These are phyloP conservation scores for Gentiana dahurica DNA, from an alignment of 257 asterid species.

Conservation along the genomic window DNA sequence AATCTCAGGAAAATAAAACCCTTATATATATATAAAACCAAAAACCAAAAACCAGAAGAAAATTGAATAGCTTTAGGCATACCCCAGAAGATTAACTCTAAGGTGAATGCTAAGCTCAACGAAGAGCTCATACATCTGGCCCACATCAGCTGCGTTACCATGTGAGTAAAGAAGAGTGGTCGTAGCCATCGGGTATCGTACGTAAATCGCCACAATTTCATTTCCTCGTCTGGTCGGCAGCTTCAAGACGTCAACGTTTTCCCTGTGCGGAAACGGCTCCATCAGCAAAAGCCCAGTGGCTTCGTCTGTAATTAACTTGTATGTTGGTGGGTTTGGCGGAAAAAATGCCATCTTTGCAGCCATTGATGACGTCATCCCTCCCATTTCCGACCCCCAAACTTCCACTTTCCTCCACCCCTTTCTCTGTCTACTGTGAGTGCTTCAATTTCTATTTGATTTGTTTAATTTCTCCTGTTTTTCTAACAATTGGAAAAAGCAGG, in stretches of 20 bases:
- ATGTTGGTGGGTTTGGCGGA: constrained; percentile 82
- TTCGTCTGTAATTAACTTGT: constrained; percentile 47
- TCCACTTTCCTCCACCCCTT: constrained; percentile 1
- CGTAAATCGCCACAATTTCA: constrained; percentile 68
- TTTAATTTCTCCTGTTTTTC: background rate
- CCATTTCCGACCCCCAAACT: constrained; percentile 30
- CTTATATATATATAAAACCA: too few relatives aligned
- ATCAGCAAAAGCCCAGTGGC: constrained; percentile 55
- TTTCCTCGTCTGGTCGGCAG: constrained; percentile 74
- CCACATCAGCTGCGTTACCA: constrained; percentile 94
- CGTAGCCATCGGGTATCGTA: constrained; percentile 85
- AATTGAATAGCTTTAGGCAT: constrained; percentile 8
- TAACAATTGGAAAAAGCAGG: background rate
- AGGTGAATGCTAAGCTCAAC: constrained; percentile 86
- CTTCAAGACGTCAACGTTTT: constrained; percentile 77
- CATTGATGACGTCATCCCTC: constrained; percentile 97
- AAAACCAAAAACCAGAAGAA: too few relatives aligned
- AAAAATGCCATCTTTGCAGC: constrained; percentile 94
- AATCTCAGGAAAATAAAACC: too few relatives aligned
- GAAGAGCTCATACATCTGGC: constrained; percentile 94
- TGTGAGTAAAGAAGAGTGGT: constrained; percentile 82
- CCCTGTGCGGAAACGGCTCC: constrained; percentile 81
- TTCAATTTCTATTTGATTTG: background rate
- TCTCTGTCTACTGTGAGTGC: constrained; percentile 9
- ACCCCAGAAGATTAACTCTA: constrained; percentile 85